phyloP scores from a whole-genome alignment of 2,329 filamentous ascomycete species.

The Alternaria consortialis region DNA sequence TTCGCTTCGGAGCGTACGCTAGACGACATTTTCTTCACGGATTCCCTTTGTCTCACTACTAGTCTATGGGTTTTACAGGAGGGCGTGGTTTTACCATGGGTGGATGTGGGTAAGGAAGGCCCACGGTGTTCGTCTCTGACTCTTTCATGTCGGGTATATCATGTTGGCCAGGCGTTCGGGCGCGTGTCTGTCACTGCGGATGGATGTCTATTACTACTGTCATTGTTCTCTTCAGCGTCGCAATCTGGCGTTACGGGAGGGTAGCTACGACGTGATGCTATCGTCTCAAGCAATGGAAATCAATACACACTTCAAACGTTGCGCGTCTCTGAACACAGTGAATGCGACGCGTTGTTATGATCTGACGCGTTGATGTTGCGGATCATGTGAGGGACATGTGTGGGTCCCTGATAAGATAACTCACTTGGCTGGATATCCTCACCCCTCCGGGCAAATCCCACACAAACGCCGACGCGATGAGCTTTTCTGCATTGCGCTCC shows the following conservation, averaged over 20 bases:
- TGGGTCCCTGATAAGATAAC: constrained; percentile 6
- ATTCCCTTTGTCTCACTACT: constrained; percentile 29
- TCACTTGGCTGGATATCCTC: neutral
- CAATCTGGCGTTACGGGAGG: constrained; percentile 16
- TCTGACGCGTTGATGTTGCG: constrained; percentile 13
- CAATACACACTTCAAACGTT: constrained; percentile 27
- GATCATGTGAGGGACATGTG: constrained; percentile 12
- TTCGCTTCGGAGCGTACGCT: constrained; percentile 16
- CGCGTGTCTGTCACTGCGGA: constrained; percentile 12
- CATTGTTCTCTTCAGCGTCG: constrained; percentile 12
- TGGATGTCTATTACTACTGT: constrained; percentile 9
- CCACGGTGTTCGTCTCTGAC: constrained; percentile 27
- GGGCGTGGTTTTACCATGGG: constrained; percentile 11
- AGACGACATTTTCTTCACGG: constrained; percentile 18
- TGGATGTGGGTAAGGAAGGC: constrained; percentile 10
- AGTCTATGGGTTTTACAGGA: constrained; percentile 21
- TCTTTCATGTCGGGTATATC: constrained; percentile 26
- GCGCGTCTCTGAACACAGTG: constrained; percentile 6
- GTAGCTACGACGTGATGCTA: constrained; percentile 31
- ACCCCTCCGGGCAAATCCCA: neutral
- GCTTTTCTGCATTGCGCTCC: neutral
- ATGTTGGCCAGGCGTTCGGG: constrained; percentile 40
- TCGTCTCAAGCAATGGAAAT: constrained; percentile 30
- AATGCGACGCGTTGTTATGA: constrained; percentile 24
- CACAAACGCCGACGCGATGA: neutral